Base-by-base conservation (phyloP, 257 asterid species). In the Euphrasia confusa region DNA sequence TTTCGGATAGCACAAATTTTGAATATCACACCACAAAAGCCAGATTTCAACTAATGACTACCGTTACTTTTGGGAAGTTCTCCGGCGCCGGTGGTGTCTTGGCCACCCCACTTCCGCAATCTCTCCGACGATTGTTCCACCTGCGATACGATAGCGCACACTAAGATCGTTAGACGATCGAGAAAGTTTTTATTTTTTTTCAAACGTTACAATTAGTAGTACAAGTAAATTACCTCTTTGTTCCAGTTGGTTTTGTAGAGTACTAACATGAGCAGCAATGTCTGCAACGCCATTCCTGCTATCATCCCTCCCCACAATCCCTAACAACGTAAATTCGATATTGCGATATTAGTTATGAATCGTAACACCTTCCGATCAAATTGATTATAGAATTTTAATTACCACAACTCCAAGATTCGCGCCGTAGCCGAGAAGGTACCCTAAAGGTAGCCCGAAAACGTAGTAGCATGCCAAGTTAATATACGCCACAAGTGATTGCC, bases 261-360 rank as follows among this genome's bases (percentile, higher is more conserved):
- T 33, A 82, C 75, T 4, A 82, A 15, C 50, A 83, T n/a, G 48
- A 82, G 89, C 68, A 85, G 67, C 56, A 85, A 24, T 0, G 94
- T 85, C 63, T 82, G 90, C 60, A 78, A 14, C n/a, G 78, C 77
- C 30, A 75, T 68, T 55, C 94, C 94, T 47, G 89, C 87, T 49
- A 85, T 80, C 94, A 85, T 85, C 9, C 94, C 87, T 54, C 85
- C 87, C 94, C 94, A 82, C 5, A 85, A 77, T 49, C 94, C 90
- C 94, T 82, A 13, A 45, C 52, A 13, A 12, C 1, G 52, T 48
- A 3, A 4, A 21, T 21, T 21, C 24, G 24, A 21, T 21, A 21
- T 21, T 21, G 24, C 24, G 24, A 21, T 21, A 21, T 21, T 21
- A 21, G 24, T 21, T 21, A 21, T 21, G 24, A 21, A 21, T 21